These are phyloP conservation scores for Plasmodium berghei DNA, from an alignment of 169 alveolate species.

Conservation along the genomic window DNA sequence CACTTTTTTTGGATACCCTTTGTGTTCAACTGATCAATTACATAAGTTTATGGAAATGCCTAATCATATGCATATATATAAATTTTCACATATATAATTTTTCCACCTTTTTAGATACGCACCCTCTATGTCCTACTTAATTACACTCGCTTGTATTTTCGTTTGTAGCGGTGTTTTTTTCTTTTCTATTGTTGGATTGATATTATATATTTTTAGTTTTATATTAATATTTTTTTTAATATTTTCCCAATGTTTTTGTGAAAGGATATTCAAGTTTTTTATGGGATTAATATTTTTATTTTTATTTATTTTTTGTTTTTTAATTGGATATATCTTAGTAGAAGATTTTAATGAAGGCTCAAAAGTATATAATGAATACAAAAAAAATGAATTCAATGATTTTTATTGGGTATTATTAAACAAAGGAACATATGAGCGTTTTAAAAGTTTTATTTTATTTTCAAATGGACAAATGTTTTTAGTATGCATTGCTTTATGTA, in stretches of 20 bases:
- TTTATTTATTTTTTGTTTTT: slow-evolving; percentile 63
- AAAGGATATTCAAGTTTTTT: slow-evolving; percentile 63
- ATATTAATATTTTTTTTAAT: slow-evolving; percentile 60
- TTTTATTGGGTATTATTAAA: slow-evolving; percentile 70
- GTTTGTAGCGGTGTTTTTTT: slow-evolving; percentile 72
- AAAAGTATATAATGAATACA: slow-evolving; percentile 50
- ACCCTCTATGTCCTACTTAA: slow-evolving; percentile 72
- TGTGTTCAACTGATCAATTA: background rate
- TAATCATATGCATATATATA: background rate
- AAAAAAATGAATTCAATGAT: slow-evolving; percentile 63
- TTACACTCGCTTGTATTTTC: slow-evolving; percentile 67
- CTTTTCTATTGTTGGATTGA: slow-evolving; percentile 61
- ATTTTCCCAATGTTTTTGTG: slow-evolving; percentile 74
- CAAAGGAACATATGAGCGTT: slow-evolving; percentile 49
- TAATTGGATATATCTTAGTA: slow-evolving; percentile 69
- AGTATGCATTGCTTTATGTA: slow-evolving; percentile 69
- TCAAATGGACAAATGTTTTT: slow-evolving; percentile 75
- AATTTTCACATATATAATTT: background rate
- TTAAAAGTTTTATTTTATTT: slow-evolving; percentile 71
- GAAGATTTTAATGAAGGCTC: slow-evolving; percentile 77
- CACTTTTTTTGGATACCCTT: slow-evolving; percentile 24
- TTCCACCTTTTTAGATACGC: slow-evolving; percentile 36
- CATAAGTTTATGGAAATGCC: background rate
- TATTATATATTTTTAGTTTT: slow-evolving; percentile 45
- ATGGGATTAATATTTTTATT: slow-evolving; percentile 71